Percentiles rank a stretch among this genome's conserved stretches.
These are phyloP conservation scores for Babesia divergens DNA, from an alignment of 169 alveolate species.

Conservation along the genomic window DNA sequence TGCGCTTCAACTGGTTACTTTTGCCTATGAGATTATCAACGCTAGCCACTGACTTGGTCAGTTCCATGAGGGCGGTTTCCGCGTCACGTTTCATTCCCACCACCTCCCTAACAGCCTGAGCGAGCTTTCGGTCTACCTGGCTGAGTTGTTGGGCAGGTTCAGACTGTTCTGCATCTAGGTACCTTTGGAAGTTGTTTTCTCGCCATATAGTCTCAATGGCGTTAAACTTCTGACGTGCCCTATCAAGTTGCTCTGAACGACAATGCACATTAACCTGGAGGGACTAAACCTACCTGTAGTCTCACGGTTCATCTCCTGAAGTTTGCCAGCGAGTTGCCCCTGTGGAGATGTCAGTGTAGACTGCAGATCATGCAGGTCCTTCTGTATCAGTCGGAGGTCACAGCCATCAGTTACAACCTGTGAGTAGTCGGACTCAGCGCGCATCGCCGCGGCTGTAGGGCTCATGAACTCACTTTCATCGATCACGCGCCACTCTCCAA, in stretches of 20 bases:
- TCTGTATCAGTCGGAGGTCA: slow-evolving; percentile 1
- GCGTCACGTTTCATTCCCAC: slow-evolving; percentile 63
- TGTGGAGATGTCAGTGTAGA: slow-evolving; percentile 18
- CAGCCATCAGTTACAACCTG: background rate
- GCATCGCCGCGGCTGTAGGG: slow-evolving; percentile 16
- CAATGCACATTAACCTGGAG: background rate
- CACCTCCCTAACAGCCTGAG: slow-evolving; percentile 61
- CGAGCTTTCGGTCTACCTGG: slow-evolving; percentile 47
- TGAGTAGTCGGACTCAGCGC: slow-evolving; percentile 4
- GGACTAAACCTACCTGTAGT: slow-evolving; percentile 26
- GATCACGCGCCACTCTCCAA: slow-evolving; percentile 55
- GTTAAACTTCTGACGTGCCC: slow-evolving; percentile 29
- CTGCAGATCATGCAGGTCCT: slow-evolving; percentile 19
- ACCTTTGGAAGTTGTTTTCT: slow-evolving; percentile 15
- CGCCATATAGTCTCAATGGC: slow-evolving; percentile 47
- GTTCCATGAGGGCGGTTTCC: slow-evolving; percentile 50
- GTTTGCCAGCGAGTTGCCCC: slow-evolving; percentile 10
- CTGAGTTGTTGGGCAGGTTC: background rate
- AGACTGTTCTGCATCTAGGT: background rate
- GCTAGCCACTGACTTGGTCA: slow-evolving; percentile 61
- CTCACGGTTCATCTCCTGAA: slow-evolving; percentile 48
- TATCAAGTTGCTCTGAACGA: slow-evolving; percentile 40
- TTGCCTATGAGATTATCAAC: slow-evolving; percentile 37
- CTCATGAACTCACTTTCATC: slow-evolving; percentile 47
- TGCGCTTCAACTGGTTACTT: slow-evolving; percentile 29